Percentiles rank a stretch among this genome's conserved stretches.
These are phyloP conservation scores for Chlamydomonas sphaeroides DNA, from an alignment of 139 green algal species.

Conservation along the genomic window DNA sequence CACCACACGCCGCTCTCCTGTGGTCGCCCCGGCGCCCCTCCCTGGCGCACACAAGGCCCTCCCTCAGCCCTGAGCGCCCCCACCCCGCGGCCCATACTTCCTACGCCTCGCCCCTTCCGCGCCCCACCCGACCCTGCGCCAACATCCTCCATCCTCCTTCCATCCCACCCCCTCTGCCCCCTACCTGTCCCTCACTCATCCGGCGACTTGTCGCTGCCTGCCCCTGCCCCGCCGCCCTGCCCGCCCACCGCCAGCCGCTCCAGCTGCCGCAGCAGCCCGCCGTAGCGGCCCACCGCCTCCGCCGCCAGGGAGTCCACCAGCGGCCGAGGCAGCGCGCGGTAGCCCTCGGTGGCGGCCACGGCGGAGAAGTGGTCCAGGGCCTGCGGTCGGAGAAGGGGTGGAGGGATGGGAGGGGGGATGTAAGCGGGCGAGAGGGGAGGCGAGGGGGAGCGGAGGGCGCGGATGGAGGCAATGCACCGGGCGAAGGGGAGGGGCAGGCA, in stretches of 20 bases:
- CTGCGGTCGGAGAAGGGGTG: not conserved
- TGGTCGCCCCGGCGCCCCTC: too few relatives aligned
- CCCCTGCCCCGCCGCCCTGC: not conserved
- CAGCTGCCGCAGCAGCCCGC: conserved; percentile 20
- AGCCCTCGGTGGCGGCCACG: conserved; percentile 33
- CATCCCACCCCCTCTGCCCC: not conserved
- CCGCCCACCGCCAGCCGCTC: not conserved
- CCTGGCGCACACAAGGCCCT: too few relatives aligned
- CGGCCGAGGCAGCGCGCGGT: not conserved
- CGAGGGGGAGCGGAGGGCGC: not conserved
- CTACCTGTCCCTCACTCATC: not conserved
- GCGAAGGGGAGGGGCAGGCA: too few relatives aligned
- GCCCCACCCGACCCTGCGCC: too few relatives aligned
- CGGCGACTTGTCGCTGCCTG: not conserved
- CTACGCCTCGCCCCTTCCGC: too few relatives aligned
- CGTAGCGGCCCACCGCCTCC: conserved; percentile 9
- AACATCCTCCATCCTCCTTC: too few relatives aligned
- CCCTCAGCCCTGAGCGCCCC: too few relatives aligned
- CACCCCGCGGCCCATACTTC: too few relatives aligned
- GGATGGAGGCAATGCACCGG: too few relatives aligned
- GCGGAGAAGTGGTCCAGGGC: conserved; percentile 31
- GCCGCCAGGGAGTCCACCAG: conserved; percentile 28
- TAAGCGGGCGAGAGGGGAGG: not conserved
- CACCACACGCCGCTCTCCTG: too few relatives aligned
- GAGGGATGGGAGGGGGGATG: not conserved